These are phyloP conservation scores for Artemisia annua DNA, from an alignment of 129 eudicot genomes.

Conservation along the genomic window DNA sequence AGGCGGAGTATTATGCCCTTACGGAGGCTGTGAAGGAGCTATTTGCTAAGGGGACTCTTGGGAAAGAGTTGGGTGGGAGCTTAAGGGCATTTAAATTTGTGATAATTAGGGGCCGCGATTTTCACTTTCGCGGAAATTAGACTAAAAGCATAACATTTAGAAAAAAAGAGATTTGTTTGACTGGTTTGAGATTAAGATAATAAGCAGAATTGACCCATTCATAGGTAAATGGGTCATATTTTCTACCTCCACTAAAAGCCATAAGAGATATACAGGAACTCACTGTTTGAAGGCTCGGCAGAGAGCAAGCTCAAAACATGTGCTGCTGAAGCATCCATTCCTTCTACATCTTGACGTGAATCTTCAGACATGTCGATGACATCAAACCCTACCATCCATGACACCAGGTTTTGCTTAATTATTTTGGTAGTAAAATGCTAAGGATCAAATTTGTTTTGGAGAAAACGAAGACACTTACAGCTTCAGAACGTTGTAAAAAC, in stretches of 20 bases:
- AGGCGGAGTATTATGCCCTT: too few relatives aligned
- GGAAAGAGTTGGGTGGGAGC: too few relatives aligned
- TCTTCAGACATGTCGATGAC: constrained; percentile 61
- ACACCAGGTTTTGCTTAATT: neutral
- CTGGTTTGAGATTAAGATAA: too few relatives aligned
- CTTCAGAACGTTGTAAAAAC: constrained; percentile 21
- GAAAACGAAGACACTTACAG: constrained; percentile 3
- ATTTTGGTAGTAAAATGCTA: neutral
- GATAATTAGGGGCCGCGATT: too few relatives aligned
- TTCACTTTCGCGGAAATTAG: too few relatives aligned
- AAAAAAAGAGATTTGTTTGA: too few relatives aligned
- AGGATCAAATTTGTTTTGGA: neutral
- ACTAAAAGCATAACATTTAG: too few relatives aligned
- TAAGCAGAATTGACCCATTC: too few relatives aligned
- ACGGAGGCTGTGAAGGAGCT: too few relatives aligned
- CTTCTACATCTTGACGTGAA: constrained; percentile 60
- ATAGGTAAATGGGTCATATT: too few relatives aligned
- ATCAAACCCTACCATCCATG: constrained; percentile 59
- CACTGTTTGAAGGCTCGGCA: constrained; percentile 56
- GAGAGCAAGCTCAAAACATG: constrained; percentile 63
- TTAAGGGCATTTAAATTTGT: too few relatives aligned
- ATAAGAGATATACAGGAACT: constrained; percentile 23
- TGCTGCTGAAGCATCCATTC: constrained; percentile 75
- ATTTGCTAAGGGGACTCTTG: too few relatives aligned
- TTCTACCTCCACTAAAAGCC: neutral